These are phyloP conservation scores for Sphenostylis stenocarpa DNA, from an alignment of 306 rosid genomes.

Conservation along the genomic window DNA sequence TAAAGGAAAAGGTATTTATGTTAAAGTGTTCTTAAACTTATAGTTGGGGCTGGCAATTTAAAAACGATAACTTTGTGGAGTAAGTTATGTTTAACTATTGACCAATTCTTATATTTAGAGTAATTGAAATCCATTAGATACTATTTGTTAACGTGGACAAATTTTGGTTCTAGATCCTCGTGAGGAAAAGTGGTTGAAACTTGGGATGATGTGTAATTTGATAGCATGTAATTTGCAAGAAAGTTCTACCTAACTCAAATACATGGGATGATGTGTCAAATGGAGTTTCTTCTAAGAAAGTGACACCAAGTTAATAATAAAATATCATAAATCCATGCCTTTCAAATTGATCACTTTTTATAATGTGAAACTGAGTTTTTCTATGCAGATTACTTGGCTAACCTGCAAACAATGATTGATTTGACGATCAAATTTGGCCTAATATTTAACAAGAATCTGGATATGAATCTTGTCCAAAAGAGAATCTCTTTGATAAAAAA, in stretches of 20 bases:
- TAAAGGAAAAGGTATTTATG: no score
- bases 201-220: no score
- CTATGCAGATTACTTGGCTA: no score
- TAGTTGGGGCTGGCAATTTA: background rate
- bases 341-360: background rate
- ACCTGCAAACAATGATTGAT: no score
- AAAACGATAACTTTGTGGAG: background rate
- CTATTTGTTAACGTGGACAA: background rate
- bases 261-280: no score
- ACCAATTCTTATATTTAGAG: no score
- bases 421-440: no score
- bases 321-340: background rate
- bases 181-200: background rate
- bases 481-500: no score
- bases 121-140: background rate
- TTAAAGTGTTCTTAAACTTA: no score
- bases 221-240: background rate
- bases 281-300: background rate
- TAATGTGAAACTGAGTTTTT: no score
- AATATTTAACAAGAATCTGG: no score
- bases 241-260: background rate
- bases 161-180: constrained; percentile 12
- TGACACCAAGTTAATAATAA: background rate
- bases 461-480: no score
- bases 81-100: background rate